Evolutionary conservation across 257 asterid species (phyloP).

Genomic region (Lavandula angustifolia): DNA sequence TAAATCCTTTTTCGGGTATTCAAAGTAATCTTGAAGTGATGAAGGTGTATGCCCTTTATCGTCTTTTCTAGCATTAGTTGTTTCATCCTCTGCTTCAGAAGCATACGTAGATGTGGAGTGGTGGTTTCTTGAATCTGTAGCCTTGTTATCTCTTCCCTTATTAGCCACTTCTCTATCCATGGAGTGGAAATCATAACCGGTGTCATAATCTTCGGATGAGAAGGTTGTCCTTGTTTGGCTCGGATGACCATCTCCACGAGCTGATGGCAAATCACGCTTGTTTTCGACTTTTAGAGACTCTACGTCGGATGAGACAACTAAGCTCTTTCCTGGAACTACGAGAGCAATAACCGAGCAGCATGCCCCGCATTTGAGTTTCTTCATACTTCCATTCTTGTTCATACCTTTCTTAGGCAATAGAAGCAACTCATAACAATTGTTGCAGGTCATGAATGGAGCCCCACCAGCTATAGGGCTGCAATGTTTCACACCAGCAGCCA

Average conservation of each 20-base stretch:
- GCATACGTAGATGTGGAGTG: conserved; percentile 46
- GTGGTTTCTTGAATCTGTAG: conserved; percentile 39
- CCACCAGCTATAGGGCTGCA: conserved; percentile 80
- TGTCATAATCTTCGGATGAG: conserved; percentile 64
- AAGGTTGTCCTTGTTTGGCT: conserved; percentile 46
- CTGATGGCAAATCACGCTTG: conserved; percentile 17
- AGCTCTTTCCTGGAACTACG: conserved; percentile 43
- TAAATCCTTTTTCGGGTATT: conserved; percentile 56
- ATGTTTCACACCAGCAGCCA: conserved; percentile 36
- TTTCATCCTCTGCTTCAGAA: conserved; percentile 52
- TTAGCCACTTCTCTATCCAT: conserved; percentile 54
- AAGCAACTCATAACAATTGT: conserved; percentile 66
- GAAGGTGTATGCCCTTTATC: conserved; percentile 50
- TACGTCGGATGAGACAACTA: conserved; percentile 40
- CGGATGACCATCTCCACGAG: conserved; percentile 31
- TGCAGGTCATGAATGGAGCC: conserved; percentile 81
- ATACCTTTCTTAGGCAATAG: conserved; percentile 57
- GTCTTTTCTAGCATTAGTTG: conserved; percentile 29
- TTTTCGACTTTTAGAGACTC: conserved; percentile 39
- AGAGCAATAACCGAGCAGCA: conserved; percentile 60
- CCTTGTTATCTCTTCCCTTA: conserved; percentile 36
- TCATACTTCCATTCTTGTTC: conserved; percentile 33
- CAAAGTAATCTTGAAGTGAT: conserved; percentile 68
- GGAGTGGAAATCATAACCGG: conserved; percentile 59
- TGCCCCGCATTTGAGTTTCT: conserved; percentile 69